Conservation (phyloP, 306 rosid genomes). For the Lagenaria siceraria region DNA sequence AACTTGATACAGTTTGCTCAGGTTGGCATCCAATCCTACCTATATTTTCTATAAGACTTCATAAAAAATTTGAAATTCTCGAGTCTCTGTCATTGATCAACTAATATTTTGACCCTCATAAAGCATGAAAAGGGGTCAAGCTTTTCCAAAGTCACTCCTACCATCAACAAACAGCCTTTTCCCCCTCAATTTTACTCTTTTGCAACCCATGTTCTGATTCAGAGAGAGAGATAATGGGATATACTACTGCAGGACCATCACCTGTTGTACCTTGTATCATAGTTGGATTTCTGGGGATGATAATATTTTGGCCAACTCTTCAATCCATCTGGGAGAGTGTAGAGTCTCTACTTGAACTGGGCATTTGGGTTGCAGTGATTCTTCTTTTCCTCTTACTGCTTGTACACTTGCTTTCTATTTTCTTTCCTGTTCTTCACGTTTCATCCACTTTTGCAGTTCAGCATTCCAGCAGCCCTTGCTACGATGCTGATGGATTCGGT, state of each 20-base stretch:
- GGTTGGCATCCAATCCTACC: constrained; percentile 13
- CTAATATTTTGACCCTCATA: constrained; percentile 3
- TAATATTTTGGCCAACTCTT: constrained; percentile 34
- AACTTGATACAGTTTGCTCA: constrained; percentile 1
- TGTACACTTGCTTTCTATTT: constrained; percentile 7
- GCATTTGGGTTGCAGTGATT: constrained; percentile 11
- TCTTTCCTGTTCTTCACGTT: constrained; percentile 12
- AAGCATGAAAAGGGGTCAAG: neutral
- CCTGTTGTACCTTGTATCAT: constrained; percentile 48
- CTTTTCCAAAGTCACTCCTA: neutral
- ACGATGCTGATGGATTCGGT: constrained; percentile 17
- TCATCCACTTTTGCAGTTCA: constrained; percentile 1
- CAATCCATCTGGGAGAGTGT: constrained; percentile 22
- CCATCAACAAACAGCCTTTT: neutral
- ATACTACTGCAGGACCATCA: constrained; percentile 43
- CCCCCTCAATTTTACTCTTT: neutral
- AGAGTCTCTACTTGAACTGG: constrained; percentile 13
- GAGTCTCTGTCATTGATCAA: neutral
- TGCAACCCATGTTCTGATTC: neutral
- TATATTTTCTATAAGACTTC: neutral
- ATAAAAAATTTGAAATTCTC: neutral
- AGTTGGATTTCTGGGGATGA: constrained; percentile 36
- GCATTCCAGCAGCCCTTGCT: neutral
- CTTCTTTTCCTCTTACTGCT: constrained; percentile 20
- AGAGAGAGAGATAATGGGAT: constrained; percentile 23